These are phyloP conservation scores for Alternaria metachromatica DNA, from an alignment of 2,329 filamentous ascomycete species.

Conservation along the genomic window DNA sequence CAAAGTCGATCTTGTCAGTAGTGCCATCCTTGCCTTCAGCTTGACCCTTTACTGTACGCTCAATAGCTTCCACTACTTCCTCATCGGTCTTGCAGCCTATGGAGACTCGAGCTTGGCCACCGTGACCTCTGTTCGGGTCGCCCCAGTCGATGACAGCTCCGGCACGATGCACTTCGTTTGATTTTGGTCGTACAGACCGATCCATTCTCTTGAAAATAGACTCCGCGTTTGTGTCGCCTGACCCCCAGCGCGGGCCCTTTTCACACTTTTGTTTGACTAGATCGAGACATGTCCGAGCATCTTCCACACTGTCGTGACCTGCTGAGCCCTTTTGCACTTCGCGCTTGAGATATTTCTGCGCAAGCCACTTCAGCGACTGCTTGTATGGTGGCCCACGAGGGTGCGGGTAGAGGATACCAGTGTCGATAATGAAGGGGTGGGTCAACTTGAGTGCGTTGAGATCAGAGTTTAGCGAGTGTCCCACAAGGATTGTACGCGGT, in stretches of 20 bases:
- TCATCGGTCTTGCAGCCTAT: constrained; percentile 65
- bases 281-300: constrained; percentile 88
- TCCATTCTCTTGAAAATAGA: constrained; percentile 85
- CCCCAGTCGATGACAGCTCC: constrained; percentile 91
- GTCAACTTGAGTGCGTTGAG: constrained; percentile 83
- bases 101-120: constrained; percentile 61
- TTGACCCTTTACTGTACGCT: constrained; percentile 59
- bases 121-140: constrained; percentile 70
- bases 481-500: constrained; percentile 75
- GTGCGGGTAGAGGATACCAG: constrained; percentile 87
- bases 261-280: constrained; percentile 96
- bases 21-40: constrained; percentile 52
- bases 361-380: constrained; percentile 86
- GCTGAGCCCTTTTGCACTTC: constrained; percentile 83
- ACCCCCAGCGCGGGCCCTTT: constrained; percentile 86
- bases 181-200: constrained; percentile 59
- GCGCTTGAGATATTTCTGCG: constrained; percentile 81
- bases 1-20: constrained; percentile 64
- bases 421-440: constrained; percentile 94
- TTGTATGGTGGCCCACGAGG: constrained; percentile 88
- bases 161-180: constrained; percentile 46
- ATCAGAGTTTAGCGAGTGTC: constrained; percentile 83
- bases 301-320: constrained; percentile 92
- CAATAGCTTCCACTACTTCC: constrained; percentile 63
- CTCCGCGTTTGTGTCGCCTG: constrained; percentile 78